Evolutionary conservation across 1,284 basidiomycete genomes (phyloP), one percentile per base, ranked within the genome.

Genomic region (Boletus semigastroideus): DNA sequence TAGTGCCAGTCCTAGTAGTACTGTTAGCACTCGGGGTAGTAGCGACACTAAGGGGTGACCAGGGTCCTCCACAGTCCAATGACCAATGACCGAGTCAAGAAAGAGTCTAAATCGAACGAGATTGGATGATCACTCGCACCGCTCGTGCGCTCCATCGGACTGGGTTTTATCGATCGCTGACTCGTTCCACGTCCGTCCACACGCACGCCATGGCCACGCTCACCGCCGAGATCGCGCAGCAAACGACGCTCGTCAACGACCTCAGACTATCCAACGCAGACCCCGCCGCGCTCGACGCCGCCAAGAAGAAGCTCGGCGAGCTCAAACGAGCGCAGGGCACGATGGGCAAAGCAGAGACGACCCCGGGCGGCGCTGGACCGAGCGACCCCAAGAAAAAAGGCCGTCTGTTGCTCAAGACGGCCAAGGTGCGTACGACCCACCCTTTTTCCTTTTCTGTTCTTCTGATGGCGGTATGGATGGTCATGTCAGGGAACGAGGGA

Each of bases 401-500:
- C 52, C 72, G 85, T n/a, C 61, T 89, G 58, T 64, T 87, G 56
- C 76, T 92, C 57, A 92, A 92, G 73, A 91, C 88, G 5, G 86
- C 88, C 37, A 92, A 93, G 79, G 90, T 89, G 52, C 55, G 79
- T 42, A 17, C 1, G 9, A 27, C 14, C 12, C 14, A 20, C 16
- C 11, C 8, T 13, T 4, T 22, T 38, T 22, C 12, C 12, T 25
- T 27, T 20, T 2, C 22, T 22, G 42, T 36, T 17, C 31, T 39
- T 27, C 20, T 45, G 22, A 37, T 41, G 22, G 22, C 22, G 34
- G 13, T 49, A 16, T 22, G 22, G 12, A 45, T 64, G n/a, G n/a
- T n/a, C n/a, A n/a, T n/a, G n/a, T n/a, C n/a, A 98, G 89, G 96
- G 97, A 36, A 99, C 97, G 13, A 84, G 94, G 52, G 96, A 99